Evolutionary conservation across 208 protist species (phyloP).

Genomic region (Leishmania turanica): DNA sequence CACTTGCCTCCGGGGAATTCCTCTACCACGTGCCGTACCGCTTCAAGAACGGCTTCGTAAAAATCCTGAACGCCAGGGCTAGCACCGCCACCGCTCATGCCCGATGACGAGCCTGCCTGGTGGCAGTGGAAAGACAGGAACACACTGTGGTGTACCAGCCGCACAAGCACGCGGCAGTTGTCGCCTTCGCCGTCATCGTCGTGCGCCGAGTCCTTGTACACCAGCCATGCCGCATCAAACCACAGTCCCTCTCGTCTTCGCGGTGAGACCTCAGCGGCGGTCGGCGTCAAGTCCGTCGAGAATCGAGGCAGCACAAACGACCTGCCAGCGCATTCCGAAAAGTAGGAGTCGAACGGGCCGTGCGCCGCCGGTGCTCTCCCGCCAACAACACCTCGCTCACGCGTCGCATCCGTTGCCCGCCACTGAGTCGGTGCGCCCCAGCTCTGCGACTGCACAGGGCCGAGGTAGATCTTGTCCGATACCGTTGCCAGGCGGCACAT

Average conservation of each 20-base stretch:
- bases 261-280: conserved; percentile 3
- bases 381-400: background rate
- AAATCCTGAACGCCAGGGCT: conserved; percentile 41
- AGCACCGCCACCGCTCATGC: background rate
- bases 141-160: conserved; percentile 79
- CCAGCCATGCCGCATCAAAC: conserved; percentile 31
- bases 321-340: background rate
- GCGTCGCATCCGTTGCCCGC: background rate
- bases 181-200: background rate
- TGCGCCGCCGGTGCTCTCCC: background rate
- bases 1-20: conserved; percentile 69
- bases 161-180: conserved; percentile 60
- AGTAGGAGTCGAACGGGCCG: conserved; percentile 9
- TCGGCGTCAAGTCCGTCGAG: background rate
- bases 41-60: conserved; percentile 58
- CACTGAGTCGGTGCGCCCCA: conserved; percentile 11
- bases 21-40: conserved; percentile 58
- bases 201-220: conserved; percentile 13
- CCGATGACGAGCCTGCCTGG: conserved; percentile 13
- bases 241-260: conserved; percentile 17
- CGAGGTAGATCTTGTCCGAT: conserved; percentile 59
- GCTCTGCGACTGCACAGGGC: conserved; percentile 33
- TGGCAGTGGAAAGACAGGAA: conserved; percentile 80
- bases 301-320: conserved; percentile 22
- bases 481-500: conserved; percentile 52